Conservation (phyloP, 2,329 filamentous ascomycete genomes). For the Pyrenochaeta sp. region DNA sequence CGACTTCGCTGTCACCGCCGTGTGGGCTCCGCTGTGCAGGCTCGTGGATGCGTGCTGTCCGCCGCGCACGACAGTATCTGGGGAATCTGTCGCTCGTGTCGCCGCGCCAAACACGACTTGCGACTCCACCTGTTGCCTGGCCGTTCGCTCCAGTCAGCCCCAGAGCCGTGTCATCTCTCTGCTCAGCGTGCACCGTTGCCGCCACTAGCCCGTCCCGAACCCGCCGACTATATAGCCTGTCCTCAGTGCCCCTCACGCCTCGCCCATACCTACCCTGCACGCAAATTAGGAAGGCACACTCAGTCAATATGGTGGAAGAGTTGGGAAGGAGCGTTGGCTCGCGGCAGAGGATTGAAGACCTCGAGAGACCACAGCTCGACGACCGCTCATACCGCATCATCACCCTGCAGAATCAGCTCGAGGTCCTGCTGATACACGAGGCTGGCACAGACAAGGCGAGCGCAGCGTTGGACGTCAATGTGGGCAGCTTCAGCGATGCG, state of each 20-base stretch:
- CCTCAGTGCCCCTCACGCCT: conserved; percentile 11
- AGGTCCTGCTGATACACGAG: conserved; percentile 92
- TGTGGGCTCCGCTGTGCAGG: conserved; percentile 20
- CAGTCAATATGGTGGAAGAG: conserved; percentile 37
- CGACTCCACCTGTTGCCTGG: conserved; percentile 12
- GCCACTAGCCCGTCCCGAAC: conserved; percentile 29
- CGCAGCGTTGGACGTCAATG: conserved; percentile 92
- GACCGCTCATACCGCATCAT: conserved; percentile 89
- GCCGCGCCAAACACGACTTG: conserved; percentile 17
- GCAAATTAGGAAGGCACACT: conserved; percentile 10
- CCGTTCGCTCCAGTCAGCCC: conserved; percentile 19
- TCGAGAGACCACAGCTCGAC: conserved; percentile 86
- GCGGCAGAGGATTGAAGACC: conserved; percentile 61
- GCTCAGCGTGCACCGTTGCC: conserved; percentile 13
- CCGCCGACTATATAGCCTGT: conserved; percentile 28
- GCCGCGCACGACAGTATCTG: conserved; percentile 28
- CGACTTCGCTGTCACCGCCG: conserved; percentile 6
- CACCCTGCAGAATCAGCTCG: conserved; percentile 82
- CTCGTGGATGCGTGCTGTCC: conserved; percentile 35
- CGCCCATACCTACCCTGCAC: conserved; percentile 16
- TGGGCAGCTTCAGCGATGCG: conserved; percentile 93
- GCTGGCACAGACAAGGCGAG: conserved; percentile 95
- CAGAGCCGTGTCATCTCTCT: conserved; percentile 21
- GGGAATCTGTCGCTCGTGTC: conserved; percentile 28
- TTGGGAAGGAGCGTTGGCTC: conserved; percentile 31